These are phyloP conservation scores for Pulveroboletus ravenelii DNA, from an alignment of 768 basidiomycete species.

Conservation along the genomic window DNA sequence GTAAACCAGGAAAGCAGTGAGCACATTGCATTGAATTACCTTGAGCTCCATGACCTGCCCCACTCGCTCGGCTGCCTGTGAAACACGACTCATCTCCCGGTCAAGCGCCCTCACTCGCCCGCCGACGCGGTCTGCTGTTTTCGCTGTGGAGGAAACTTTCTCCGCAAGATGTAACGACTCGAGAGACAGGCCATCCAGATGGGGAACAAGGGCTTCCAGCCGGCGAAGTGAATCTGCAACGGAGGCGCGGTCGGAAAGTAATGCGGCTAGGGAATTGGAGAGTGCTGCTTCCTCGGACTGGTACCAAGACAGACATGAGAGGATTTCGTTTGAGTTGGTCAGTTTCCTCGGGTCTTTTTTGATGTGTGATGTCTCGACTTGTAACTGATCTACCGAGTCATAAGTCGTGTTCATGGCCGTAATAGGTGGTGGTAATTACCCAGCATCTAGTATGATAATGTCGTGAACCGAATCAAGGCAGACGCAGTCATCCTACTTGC, in stretches of 20 bases:
- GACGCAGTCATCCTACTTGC: not conserved
- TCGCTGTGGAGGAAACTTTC: slow-evolving; percentile 67
- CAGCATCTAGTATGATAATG: too few relatives aligned
- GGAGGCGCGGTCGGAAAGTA: slow-evolving; percentile 66
- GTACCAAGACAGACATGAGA: slow-evolving; percentile 68
- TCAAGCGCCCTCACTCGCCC: slow-evolving; percentile 85
- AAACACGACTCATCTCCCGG: slow-evolving; percentile 87
- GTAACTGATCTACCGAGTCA: slow-evolving; percentile 5
- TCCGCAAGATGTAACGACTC: slow-evolving; percentile 52
- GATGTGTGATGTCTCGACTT: slow-evolving; percentile 5
- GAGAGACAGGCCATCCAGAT: slow-evolving; percentile 54
- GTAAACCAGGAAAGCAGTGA: slow-evolving; percentile 22
- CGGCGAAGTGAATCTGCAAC: slow-evolving; percentile 58
- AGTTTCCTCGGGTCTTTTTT: slow-evolving; percentile 36
- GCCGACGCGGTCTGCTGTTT: slow-evolving; percentile 86
- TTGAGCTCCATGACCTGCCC: slow-evolving; percentile 94
- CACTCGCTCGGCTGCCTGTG: slow-evolving; percentile 87
- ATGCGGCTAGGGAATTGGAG: slow-evolving; percentile 63
- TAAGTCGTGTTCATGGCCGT: slow-evolving; percentile 1
- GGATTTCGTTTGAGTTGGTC: slow-evolving; percentile 61
- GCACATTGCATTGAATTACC: slow-evolving; percentile 38
- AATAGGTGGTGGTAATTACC: not conserved
- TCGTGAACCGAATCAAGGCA: too few relatives aligned
- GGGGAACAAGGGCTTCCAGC: slow-evolving; percentile 55
- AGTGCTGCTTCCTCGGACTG: slow-evolving; percentile 77